Conservation (phyloP, 805 yeast species). For the Starmerella roubikii region DNA sequence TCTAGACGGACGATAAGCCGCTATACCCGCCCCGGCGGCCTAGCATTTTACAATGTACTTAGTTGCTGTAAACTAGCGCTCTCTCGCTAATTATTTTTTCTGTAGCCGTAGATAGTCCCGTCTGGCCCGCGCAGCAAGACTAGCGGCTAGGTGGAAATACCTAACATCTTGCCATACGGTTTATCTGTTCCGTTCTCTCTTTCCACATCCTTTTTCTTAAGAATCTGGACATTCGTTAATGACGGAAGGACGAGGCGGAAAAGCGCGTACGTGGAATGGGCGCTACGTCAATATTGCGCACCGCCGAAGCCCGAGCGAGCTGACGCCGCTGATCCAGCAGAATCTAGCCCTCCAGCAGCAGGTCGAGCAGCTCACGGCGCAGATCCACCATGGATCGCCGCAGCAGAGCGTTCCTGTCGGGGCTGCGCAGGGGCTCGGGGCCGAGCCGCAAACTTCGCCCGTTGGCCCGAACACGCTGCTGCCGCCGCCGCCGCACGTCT, state of each 20-base stretch:
- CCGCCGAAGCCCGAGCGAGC: conserved; percentile 87
- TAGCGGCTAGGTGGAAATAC: no score
- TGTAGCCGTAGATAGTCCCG: no score
- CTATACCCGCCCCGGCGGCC: no score
- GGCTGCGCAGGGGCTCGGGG: not conserved
- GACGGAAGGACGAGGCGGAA: conserved; percentile 9
- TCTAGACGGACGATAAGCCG: no score
- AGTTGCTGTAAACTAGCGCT: no score
- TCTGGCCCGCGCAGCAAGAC: no score
- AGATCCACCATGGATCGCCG: conserved; percentile 70
- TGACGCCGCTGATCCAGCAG: conserved; percentile 86
- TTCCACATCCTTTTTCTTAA: no score
- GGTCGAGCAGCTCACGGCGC: conserved; percentile 79
- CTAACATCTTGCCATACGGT: no score
- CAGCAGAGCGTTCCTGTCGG: conserved; percentile 56
- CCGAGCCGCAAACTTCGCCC: not conserved
- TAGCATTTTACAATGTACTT: no score
- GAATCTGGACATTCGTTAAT: no score
- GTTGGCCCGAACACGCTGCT: conserved; percentile 7
- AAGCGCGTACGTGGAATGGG: conserved; percentile 20
- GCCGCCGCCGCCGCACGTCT: conserved; percentile 13
- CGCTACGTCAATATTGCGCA: conserved; percentile 85
- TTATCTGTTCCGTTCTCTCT: no score
- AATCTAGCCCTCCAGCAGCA: conserved; percentile 68
- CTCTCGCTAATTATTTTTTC: no score